Base-by-base conservation (phyloP, 1,284 basidiomycete genomes). In the Sphagnurus paluster region DNA sequence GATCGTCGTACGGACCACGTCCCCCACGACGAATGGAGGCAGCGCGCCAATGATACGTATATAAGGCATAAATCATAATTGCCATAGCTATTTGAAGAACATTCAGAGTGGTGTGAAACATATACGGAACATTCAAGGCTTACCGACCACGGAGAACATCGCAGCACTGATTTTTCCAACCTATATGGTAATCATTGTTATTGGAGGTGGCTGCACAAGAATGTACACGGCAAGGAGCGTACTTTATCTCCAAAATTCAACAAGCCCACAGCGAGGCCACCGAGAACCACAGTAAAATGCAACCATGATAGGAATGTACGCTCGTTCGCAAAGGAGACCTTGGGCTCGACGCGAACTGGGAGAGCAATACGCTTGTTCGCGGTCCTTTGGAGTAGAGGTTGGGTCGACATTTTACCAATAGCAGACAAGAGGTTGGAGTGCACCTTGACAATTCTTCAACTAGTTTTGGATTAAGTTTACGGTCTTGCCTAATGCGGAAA, bases 41-140 rank as follows among this genome's bases (percentile, higher is more conserved):
- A 11, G 96, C 97, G 58, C 96, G 85, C 91, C 94, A 95, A 68
- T 98, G 95, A 67, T 95, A 98, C 34, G 93, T 93, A 56, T 90
- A 88, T 14, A 99, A 72, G 1, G 97, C 96, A 66, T 98, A 98
- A 24, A 93, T 66, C 96, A 98, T 98, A 56, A 98, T 93, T 10
- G 84, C 90, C 84, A 98, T 92, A 32, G 96, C 95, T 96, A 59
- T 4, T 24, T 29, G 8, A 5, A 26, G 29, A 24, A 5, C 13
- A 23, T 32, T 39, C 16, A 17, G 5, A 35, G 23, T 26, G 24
- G 32, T 29, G 20, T 35, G 42, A 44, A 44, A 39, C 30, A 35
- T 28, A 24, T 39, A 25, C n/a, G n/a, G 44, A 25, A 29, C 36
- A 54, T 21, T 30, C 30, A 44, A 35, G n/a, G 76, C 90, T 60